Evolutionary conservation across 257 asterid genomes (phyloP).

Genomic region (Thymus quinquecostatus): DNA sequence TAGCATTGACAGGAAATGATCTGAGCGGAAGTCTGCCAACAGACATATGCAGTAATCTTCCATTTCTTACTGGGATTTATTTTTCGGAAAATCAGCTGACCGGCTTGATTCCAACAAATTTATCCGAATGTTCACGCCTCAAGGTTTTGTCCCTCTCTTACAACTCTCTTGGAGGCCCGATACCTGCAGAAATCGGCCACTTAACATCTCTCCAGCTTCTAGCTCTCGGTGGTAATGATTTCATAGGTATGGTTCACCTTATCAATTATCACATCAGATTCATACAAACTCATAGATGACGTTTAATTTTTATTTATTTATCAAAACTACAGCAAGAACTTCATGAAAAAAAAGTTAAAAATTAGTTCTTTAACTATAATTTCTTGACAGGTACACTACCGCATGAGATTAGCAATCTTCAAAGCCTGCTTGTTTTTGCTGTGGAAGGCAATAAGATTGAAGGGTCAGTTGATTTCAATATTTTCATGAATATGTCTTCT

Average conservation of each 20-base stretch:
- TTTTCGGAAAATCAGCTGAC: background rate
- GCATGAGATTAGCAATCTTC: conserved; percentile 20
- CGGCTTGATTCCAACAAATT: conserved; percentile 24
- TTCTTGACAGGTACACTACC: conserved; percentile 26
- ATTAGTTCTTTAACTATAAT: background rate
- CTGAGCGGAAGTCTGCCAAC: background rate
- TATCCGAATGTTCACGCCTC: conserved; percentile 20
- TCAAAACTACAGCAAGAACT: background rate
- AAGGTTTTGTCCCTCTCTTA: background rate
- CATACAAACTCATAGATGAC: background rate
- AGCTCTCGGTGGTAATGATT: conserved; percentile 9
- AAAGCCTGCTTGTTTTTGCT: background rate
- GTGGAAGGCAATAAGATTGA: background rate
- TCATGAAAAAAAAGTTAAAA: too few species aligned
- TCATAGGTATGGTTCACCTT: conserved; percentile 5
- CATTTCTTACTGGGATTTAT: background rate
- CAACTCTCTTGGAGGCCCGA: conserved; percentile 23
- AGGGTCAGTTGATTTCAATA: background rate
- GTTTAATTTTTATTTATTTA: background rate
- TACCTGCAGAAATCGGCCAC: conserved; percentile 20
- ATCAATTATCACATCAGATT: background rate
- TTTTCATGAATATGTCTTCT: conserved; percentile 30
- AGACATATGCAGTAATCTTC: background rate
- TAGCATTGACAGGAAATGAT: background rate
- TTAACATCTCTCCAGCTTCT: conserved; percentile 1